Evolutionary conservation across 2,329 filamentous ascomycete genomes (phyloP).

Genomic region (Graphilbum fragrans): DNA sequence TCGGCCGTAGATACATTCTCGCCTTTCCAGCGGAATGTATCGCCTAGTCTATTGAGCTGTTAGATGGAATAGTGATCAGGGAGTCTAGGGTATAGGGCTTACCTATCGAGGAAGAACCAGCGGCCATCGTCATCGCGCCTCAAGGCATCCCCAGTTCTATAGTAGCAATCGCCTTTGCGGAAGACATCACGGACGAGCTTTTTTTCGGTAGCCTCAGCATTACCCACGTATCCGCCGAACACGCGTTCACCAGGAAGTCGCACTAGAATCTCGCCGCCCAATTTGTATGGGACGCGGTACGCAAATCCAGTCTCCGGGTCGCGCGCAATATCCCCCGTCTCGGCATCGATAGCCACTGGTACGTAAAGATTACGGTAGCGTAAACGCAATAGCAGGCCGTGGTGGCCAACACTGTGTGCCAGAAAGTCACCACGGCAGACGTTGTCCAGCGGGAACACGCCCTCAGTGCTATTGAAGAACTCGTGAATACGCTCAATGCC

Average conservation of each 20-base stretch:
- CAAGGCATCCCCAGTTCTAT: slow-evolving; percentile 56
- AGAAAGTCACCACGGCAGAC: slow-evolving; percentile 48
- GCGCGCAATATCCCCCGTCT: slow-evolving; percentile 53
- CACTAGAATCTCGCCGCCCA: slow-evolving; percentile 69
- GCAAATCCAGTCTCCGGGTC: slow-evolving; percentile 59
- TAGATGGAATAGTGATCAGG: neutral
- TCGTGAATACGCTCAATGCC: slow-evolving; percentile 51
- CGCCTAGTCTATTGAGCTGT: slow-evolving; percentile 38
- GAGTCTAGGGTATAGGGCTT: neutral
- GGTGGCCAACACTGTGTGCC: slow-evolving; percentile 55
- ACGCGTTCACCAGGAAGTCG: slow-evolving; percentile 39
- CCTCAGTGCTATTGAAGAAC: slow-evolving; percentile 71
- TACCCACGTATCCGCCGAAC: slow-evolving; percentile 61
- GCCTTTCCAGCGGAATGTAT: slow-evolving; percentile 70
- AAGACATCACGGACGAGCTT: slow-evolving; percentile 56
- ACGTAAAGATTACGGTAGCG: slow-evolving; percentile 42
- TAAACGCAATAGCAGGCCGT: slow-evolving; percentile 48
- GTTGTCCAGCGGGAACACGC: slow-evolving; percentile 52
- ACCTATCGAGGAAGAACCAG: slow-evolving; percentile 55
- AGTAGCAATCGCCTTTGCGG: slow-evolving; percentile 54
- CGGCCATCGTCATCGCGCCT: slow-evolving; percentile 48
- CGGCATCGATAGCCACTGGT: slow-evolving; percentile 56
- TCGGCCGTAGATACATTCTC: slow-evolving; percentile 76
- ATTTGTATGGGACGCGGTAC: slow-evolving; percentile 46
- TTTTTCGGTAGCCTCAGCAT: slow-evolving; percentile 52